These are phyloP conservation scores for Bryoerythrophyllum caledonicum DNA, from an alignment of 225 moss, liverwort and hornwort species.

Conservation along the genomic window DNA sequence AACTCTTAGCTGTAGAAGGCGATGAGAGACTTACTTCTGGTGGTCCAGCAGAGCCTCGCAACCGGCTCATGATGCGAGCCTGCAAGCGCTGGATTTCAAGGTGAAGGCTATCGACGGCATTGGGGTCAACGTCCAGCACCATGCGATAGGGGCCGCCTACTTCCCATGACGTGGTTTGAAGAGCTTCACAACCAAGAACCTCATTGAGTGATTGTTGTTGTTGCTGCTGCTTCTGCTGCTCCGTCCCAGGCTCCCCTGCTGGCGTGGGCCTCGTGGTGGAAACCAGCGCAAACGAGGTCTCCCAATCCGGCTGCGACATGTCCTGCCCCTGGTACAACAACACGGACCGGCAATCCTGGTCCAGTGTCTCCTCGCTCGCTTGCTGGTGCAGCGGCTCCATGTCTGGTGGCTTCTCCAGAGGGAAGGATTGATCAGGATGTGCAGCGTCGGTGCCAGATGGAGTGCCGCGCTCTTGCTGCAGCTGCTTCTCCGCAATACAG, in stretches of 20 bases:
- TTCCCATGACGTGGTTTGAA: slow-evolving; percentile 54
- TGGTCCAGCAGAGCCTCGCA: slow-evolving; percentile 57
- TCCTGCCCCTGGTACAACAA: slow-evolving; percentile 42
- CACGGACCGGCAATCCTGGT: slow-evolving; percentile 39
- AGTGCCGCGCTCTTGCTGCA: slow-evolving; percentile 4
- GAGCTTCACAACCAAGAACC: slow-evolving; percentile 26
- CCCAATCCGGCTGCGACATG: slow-evolving; percentile 77
- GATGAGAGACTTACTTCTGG: slow-evolving; percentile 22
- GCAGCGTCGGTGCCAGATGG: slow-evolving; percentile 11
- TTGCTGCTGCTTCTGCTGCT: slow-evolving; percentile 16
- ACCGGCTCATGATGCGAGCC: slow-evolving; percentile 76
- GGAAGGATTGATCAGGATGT: slow-evolving; percentile 2
- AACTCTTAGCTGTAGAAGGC: neutral
- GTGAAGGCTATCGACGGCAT: slow-evolving; percentile 75
- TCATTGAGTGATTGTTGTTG: neutral
- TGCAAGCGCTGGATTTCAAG: slow-evolving; percentile 78
- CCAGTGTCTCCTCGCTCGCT: slow-evolving; percentile 33
- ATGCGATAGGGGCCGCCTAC: slow-evolving; percentile 65
- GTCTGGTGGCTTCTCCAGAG: slow-evolving; percentile 9
- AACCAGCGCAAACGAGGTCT: slow-evolving; percentile 76
- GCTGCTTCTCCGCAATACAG: slow-evolving; percentile 12
- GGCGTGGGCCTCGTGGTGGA: slow-evolving; percentile 70
- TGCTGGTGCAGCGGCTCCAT: neutral
- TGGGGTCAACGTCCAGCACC: slow-evolving; percentile 70
- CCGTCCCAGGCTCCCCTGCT: slow-evolving; percentile 37